These are phyloP conservation scores for Boletales sp. DNA, from an alignment of 768 basidiomycete species.

Conservation along the genomic window DNA sequence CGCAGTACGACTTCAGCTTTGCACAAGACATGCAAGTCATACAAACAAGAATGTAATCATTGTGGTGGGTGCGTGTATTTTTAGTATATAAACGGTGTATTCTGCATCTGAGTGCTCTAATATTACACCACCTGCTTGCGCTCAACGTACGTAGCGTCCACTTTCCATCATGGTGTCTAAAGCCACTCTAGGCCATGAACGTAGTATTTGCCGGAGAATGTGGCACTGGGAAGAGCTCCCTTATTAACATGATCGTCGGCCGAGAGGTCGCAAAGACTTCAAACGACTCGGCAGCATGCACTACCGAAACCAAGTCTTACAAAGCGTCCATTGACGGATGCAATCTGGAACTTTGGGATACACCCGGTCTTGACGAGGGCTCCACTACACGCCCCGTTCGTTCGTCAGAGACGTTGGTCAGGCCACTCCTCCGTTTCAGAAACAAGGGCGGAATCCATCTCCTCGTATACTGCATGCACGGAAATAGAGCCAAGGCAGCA, in stretches of 20 bases:
- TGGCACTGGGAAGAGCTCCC: slow-evolving; percentile 24
- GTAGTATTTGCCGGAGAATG: slow-evolving; percentile 23
- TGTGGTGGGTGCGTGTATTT: background rate
- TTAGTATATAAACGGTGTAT: slow-evolving; percentile 6
- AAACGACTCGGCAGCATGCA: slow-evolving; percentile 19
- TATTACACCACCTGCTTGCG: background rate
- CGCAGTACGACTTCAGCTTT: background rate
- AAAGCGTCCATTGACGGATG: slow-evolving; percentile 11
- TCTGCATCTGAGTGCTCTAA: background rate
- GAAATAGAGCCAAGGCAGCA: slow-evolving; percentile 15
- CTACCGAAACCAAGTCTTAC: slow-evolving; percentile 7
- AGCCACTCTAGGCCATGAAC: slow-evolving; percentile 14
- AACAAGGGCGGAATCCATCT: slow-evolving; percentile 5
- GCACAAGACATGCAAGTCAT: slow-evolving; percentile 6
- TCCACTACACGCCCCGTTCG: slow-evolving; percentile 3
- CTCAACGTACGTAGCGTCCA: background rate
- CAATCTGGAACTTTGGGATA: slow-evolving; percentile 13
- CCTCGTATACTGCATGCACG: slow-evolving; percentile 20
- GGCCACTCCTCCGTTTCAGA: slow-evolving; percentile 7
- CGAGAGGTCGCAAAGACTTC: slow-evolving; percentile 13
- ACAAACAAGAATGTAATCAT: background rate
- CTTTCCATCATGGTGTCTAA: background rate
- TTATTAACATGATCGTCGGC: slow-evolving; percentile 20
- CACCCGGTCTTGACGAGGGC: slow-evolving; percentile 15
- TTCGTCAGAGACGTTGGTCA: slow-evolving; percentile 1